Evolutionary conservation across 305 asterid species (phyloP).

Genomic region (Fraxinus dipetala): DNA sequence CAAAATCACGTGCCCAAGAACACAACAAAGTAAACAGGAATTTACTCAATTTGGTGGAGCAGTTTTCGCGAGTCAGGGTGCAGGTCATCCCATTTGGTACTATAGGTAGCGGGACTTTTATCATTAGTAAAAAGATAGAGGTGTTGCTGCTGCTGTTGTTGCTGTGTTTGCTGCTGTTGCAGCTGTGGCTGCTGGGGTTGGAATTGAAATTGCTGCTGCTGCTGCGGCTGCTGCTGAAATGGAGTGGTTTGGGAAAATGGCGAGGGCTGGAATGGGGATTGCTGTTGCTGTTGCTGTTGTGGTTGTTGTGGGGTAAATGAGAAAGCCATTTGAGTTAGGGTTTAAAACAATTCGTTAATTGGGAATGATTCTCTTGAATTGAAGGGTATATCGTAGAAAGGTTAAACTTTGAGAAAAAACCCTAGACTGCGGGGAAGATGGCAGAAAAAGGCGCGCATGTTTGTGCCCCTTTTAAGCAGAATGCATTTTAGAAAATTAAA

Average conservation of each 20-base stretch:
- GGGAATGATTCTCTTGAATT: not conserved
- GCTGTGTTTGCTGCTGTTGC: conserved; percentile 35
- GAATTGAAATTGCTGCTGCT: conserved; percentile 31
- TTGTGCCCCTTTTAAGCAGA: too few relatives aligned
- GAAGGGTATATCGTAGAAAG: conserved; percentile 2
- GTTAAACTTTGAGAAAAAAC: conserved; percentile 17
- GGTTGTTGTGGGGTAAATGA: conserved; percentile 54
- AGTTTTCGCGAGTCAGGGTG: conserved; percentile 90
- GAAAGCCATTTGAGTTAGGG: conserved; percentile 39
- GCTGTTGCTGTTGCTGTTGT: conserved; percentile 60
- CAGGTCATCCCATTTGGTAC: conserved; percentile 93
- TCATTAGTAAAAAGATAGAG: conserved; percentile 74
- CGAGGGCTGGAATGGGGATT: conserved; percentile 34
- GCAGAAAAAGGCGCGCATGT: conserved; percentile 32
- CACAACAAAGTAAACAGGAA: conserved; percentile 9
- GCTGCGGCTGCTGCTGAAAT: conserved; percentile 39
- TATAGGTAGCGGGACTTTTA: conserved; percentile 79
- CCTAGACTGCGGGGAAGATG: conserved; percentile 23
- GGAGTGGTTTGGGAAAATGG: conserved; percentile 43
- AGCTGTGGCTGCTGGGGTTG: conserved; percentile 47
- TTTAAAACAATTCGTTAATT: conserved; percentile 13
- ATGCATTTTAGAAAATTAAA: too few relatives aligned
- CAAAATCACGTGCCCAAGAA: not conserved
- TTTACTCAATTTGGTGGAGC: conserved; percentile 78
- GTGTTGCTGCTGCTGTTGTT: conserved; percentile 44